A percentile compares a stretch with the other conserved stretches of the same genome.
Evolutionary conservation across 192 early-diverging fungal genomes (phyloP).

Genomic region (Entophlyctis luteolus): DNA sequence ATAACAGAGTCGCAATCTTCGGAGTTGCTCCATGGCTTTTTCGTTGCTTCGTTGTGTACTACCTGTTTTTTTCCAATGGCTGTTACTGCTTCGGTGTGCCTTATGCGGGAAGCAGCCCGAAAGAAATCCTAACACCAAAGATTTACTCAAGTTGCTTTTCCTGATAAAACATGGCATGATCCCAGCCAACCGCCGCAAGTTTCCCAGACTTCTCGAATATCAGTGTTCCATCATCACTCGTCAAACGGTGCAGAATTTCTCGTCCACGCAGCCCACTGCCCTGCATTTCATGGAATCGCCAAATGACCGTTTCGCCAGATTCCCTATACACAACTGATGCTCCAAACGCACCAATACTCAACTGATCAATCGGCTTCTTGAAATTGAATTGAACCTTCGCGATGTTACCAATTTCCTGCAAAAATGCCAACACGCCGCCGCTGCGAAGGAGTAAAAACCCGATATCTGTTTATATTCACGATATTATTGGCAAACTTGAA

Average conservation of each 20-base stretch:
- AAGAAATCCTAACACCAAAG: no score
- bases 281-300: background rate
- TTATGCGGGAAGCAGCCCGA: no score
- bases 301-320: background rate
- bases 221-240: background rate
- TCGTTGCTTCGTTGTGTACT: no score
- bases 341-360: background rate
- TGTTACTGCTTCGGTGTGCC: no score
- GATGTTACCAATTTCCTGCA: background rate
- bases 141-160: background rate
- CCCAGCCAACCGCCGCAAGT: constrained; percentile 4
- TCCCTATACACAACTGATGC: background rate
- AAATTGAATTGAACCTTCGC: background rate
- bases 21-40: no score
- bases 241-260: background rate
- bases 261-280: background rate
- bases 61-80: no score
- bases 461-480: background rate
- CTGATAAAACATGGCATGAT: constrained; percentile 1
- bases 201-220: background rate
- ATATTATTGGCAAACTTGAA: background rate
- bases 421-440: background rate
- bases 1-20: no score
- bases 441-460: background rate
- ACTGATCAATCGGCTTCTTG: background rate